phyloP scores from a whole-genome alignment of 495 filamentous ascomycete genomes.

The Podospora pseudocomata region DNA sequence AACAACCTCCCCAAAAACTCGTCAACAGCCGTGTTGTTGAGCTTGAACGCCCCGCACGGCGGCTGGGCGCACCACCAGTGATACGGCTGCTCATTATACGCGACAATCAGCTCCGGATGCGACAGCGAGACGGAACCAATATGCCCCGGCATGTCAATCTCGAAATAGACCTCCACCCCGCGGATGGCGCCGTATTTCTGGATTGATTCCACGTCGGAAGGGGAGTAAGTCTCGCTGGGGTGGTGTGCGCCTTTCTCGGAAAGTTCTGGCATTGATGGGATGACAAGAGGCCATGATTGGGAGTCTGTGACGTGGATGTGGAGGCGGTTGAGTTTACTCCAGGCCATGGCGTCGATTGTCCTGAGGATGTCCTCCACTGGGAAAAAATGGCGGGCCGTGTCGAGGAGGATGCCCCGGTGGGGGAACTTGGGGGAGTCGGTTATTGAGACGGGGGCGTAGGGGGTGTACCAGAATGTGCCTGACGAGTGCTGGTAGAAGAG shows the following conservation, averaged over 20 bases:
- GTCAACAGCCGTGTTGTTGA: slow-evolving; percentile 64
- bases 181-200: slow-evolving; percentile 63
- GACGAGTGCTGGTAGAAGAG: slow-evolving; percentile 67
- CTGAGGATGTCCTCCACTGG: slow-evolving; percentile 58
- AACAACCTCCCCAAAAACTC: slow-evolving; percentile 65
- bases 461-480: slow-evolving; percentile 57
- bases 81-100: slow-evolving; percentile 67
- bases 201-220: slow-evolving; percentile 56
- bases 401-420: slow-evolving; percentile 72
- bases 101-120: slow-evolving; percentile 71
- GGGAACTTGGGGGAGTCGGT: slow-evolving; percentile 61
- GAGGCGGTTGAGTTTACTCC: slow-evolving; percentile 75
- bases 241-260: slow-evolving; percentile 65
- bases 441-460: slow-evolving; percentile 62
- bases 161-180: slow-evolving; percentile 69
- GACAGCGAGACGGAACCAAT: slow-evolving; percentile 59
- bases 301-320: slow-evolving; percentile 79
- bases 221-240: slow-evolving; percentile 57
- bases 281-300: slow-evolving; percentile 79
- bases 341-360: slow-evolving; percentile 66
- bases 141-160: slow-evolving; percentile 82
- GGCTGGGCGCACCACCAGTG: slow-evolving; percentile 66
- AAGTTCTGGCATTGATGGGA: slow-evolving; percentile 67
- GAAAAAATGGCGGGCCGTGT: slow-evolving; percentile 65
- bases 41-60: slow-evolving; percentile 69